These are phyloP conservation scores for Suillus weaverae DNA, from an alignment of 768 basidiomycete species.

Conservation along the genomic window DNA sequence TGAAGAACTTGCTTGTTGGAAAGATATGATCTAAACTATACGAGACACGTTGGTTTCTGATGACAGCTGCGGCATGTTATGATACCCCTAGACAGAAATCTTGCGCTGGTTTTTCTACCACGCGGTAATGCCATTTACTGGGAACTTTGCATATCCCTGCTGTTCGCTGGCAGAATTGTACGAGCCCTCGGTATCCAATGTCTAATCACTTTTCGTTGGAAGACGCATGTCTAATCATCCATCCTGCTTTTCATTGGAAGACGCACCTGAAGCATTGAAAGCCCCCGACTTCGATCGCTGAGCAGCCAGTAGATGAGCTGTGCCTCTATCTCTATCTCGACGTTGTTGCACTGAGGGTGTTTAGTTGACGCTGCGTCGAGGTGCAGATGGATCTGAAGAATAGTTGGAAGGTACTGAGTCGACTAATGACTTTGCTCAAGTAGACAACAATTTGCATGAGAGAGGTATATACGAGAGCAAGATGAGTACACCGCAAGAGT, in stretches of 20 bases:
- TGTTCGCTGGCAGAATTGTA: not conserved
- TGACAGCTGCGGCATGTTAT: not conserved
- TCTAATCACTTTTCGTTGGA: too few species aligned
- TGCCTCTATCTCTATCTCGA: not conserved
- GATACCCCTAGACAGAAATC: not conserved
- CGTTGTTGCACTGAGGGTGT: not conserved
- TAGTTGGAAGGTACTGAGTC: not conserved
- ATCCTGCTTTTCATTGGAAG: too few species aligned
- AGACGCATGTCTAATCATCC: too few species aligned
- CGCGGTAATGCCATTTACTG: not conserved
- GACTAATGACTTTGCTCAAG: not conserved
- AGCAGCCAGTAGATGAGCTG: not conserved
- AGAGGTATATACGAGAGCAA: not conserved
- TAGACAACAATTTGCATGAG: not conserved
- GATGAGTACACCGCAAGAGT: not conserved
- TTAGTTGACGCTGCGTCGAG: not conserved
- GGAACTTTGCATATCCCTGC: not conserved
- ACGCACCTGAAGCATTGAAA: too few species aligned
- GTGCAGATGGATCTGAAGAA: not conserved
- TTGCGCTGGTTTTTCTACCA: not conserved
- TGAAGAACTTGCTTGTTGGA: conserved; percentile 75
- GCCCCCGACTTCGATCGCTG: not conserved
- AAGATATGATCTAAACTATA: conserved; percentile 61
- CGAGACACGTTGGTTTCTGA: not conserved
- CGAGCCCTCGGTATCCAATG: not conserved